Conservation (phyloP, 2,329 filamentous ascomycete species). For the Herpomyces periplanetae region DNA sequence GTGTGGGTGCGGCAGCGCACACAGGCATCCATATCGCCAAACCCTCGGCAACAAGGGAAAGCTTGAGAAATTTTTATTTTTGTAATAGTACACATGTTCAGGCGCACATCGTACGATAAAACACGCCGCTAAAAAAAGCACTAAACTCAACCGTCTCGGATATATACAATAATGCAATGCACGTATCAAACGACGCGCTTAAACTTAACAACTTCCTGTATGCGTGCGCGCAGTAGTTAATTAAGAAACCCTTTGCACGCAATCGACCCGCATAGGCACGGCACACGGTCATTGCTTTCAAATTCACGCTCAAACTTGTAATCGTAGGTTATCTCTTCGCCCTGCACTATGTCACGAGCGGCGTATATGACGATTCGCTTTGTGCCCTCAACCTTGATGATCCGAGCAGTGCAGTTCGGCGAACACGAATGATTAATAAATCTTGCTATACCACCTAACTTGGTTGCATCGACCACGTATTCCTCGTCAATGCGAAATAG, state of each 20-base stretch:
- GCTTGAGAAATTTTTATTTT: too few species aligned
- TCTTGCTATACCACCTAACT: slow-evolving; percentile 82
- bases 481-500: slow-evolving; percentile 93
- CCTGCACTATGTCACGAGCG: slow-evolving; percentile 63
- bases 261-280: slow-evolving; percentile 75
- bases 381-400: slow-evolving; percentile 90
- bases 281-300: slow-evolving; percentile 70
- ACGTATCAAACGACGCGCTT: too few species aligned
- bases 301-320: slow-evolving; percentile 98
- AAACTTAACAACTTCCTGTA: too few species aligned
- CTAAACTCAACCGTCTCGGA: too few species aligned
- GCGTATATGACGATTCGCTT: slow-evolving; percentile 98
- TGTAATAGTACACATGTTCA: too few species aligned
- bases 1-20: too few species aligned
- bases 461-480: slow-evolving; percentile 86
- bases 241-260: slow-evolving; percentile 98
- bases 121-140: too few species aligned
- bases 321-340: slow-evolving; percentile 95
- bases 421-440: slow-evolving; percentile 98
- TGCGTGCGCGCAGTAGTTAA: too few species aligned
- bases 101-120: too few species aligned
- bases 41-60: too few species aligned
- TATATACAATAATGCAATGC: too few species aligned
- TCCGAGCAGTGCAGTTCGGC: slow-evolving; percentile 94
- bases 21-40: too few species aligned